Percentiles rank a stretch among this genome's conserved stretches.
These are phyloP conservation scores for Penicillium paradoxum DNA, from an alignment of 495 filamentous ascomycete genomes.

Conservation along the genomic window DNA sequence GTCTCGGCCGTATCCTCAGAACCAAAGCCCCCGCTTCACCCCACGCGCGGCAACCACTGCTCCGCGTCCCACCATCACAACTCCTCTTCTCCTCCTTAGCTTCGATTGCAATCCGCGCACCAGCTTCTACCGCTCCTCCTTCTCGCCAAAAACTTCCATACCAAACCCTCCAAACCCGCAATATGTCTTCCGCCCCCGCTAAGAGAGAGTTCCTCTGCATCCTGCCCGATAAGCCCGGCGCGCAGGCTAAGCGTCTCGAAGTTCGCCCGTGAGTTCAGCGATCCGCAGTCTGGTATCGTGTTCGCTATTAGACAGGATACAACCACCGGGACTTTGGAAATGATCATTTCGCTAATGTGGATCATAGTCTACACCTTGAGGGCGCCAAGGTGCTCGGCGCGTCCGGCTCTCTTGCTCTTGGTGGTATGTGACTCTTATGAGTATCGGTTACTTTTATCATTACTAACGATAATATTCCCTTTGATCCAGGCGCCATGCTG, in stretches of 20 bases:
- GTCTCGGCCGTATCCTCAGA: constrained; percentile 2
- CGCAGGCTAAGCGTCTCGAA: constrained; percentile 62
- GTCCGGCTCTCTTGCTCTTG: constrained; percentile 30
- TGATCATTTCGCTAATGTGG: neutral
- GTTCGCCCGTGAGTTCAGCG: constrained; percentile 59
- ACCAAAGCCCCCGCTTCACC: constrained; percentile 18
- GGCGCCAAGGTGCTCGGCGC: constrained; percentile 31
- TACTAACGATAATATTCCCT: constrained; percentile 1
- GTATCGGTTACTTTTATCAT: too few relatives aligned
- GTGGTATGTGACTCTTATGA: constrained; percentile 35
- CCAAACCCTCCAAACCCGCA: constrained; percentile 8
- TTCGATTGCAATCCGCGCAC: neutral
- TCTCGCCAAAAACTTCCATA: neutral
- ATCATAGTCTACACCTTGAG: constrained; percentile 29
- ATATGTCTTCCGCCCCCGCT: constrained; percentile 32
- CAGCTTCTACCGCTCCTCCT: neutral
- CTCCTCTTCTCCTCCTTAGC: constrained; percentile 1
- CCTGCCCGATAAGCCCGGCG: constrained; percentile 67
- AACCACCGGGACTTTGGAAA: neutral
- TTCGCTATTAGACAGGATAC: too few relatives aligned
- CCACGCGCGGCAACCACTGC: constrained; percentile 18
- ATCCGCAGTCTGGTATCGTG: too few relatives aligned
- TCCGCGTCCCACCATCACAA: constrained; percentile 1
- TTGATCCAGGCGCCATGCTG: constrained; percentile 61
- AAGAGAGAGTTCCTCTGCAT: constrained; percentile 84